Base-by-base conservation (phyloP, 495 filamentous ascomycete genomes). In the Penicillium manginii region DNA sequence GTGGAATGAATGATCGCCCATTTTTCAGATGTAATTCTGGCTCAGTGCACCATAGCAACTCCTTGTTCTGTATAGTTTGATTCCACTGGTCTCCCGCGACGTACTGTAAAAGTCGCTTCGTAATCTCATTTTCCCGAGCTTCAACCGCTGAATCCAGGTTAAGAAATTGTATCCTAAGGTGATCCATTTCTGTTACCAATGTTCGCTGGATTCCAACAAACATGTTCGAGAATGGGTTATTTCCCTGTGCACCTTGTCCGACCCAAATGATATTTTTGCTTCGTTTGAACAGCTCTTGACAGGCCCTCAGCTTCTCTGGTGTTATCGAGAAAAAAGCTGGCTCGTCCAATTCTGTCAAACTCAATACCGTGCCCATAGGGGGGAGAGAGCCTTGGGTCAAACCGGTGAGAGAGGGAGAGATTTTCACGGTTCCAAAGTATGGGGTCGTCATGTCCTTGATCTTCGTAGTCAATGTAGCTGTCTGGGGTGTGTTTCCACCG, bases 341-440 rank as follows among this genome's bases (percentile, higher is more conserved):
- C 7, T 68, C 65, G 59, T 80, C 73, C 10, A 80, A 63, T 29
- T 85, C 83, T 9, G 71, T 55, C 37, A 86, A 58, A 54, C 65
- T 74, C 19, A 85, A 55, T 2, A 83, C 72, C 0, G 68, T 65
- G 17, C 67, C 66, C 60, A 70, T 70, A 0, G 65, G 57, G 12
- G 61, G 59, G 18, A 64, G 23, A 1, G 64, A 40, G 4, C 50
- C 45, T 4, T 33, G 17, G 4, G 46, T 32, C 6, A 69, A 45
- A 18, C 67, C 63, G 17, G 52, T 22, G 12, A 73, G 48, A 32
- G 61, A 59, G n/a, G 47, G 7, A 14, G 45, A 59, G 4, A 60
- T 17, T 4, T n/a, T 21, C 50, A 63, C 54, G 19, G 50, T 51
- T 1, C 37, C 18, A 42, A 63, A 70, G 42, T 65, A 57, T 1